Conservation (phyloP, 1,139 yeast genomes). For the Protomyces macrosporus region DNA sequence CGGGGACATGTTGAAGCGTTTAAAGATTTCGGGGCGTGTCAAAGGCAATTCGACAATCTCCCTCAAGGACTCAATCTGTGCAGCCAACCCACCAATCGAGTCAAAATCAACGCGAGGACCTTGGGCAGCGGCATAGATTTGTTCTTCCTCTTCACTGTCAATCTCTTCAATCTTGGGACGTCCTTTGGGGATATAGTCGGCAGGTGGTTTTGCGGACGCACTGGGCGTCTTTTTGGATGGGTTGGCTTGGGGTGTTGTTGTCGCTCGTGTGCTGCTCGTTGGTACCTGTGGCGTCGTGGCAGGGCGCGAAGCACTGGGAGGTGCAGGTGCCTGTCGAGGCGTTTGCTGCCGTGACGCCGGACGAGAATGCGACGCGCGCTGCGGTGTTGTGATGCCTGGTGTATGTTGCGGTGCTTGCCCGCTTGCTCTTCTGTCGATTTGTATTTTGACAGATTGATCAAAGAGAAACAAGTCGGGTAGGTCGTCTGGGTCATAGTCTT, state of each 20-base stretch:
- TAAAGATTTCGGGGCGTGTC: slow-evolving; percentile 66
- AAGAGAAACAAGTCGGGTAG: slow-evolving; percentile 7
- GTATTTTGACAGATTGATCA: background rate
- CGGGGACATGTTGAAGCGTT: slow-evolving; percentile 80
- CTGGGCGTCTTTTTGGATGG: slow-evolving; percentile 26
- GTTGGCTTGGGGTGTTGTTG: background rate
- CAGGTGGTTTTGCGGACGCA: slow-evolving; percentile 6
- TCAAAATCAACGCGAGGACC: slow-evolving; percentile 39
- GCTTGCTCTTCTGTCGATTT: background rate
- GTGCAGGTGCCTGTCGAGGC: background rate
- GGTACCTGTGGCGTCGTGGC: background rate
- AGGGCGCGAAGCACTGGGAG: background rate
- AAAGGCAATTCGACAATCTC: slow-evolving; percentile 76
- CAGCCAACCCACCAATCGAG: slow-evolving; percentile 70
- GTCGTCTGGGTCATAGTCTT: background rate
- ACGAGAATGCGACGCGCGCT: background rate
- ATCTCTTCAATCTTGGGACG: slow-evolving; percentile 30
- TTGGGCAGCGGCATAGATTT: background rate
- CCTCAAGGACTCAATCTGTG: slow-evolving; percentile 57
- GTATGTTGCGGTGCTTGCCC: background rate
- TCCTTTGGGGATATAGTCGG: slow-evolving; percentile 24
- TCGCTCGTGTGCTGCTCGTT: background rate
- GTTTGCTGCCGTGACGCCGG: background rate
- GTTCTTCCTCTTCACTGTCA: slow-evolving; percentile 23
- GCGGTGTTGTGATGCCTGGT: background rate